Conservation (phyloP, 345 rosid species). For the Salix suchowensis region DNA sequence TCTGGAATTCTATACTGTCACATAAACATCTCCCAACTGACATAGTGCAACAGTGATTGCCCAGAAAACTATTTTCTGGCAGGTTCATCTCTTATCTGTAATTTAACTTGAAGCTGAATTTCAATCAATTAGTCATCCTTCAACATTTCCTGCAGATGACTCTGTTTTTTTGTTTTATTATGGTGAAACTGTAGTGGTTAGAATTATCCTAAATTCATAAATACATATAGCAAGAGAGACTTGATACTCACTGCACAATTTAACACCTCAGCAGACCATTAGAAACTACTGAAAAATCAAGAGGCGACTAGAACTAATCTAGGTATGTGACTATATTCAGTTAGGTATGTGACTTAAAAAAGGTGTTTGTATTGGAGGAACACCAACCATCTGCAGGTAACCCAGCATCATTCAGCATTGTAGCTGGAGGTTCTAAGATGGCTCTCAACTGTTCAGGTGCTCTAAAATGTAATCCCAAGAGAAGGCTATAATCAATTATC, state of each 20-base stretch:
- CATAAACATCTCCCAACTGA: too few species aligned
- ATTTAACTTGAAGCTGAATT: not conserved
- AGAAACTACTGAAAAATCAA: not conserved
- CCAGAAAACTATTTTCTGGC: too few species aligned
- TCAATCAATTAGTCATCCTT: not conserved
- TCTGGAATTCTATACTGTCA: too few species aligned
- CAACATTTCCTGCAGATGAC: not conserved
- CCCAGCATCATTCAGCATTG: slow-evolving; percentile 37
- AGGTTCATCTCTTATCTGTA: too few species aligned
- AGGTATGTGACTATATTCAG: not conserved
- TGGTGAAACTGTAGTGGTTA: not conserved
- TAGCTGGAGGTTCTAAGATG: slow-evolving; percentile 48
- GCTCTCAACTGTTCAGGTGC: slow-evolving; percentile 70
- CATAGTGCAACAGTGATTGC: too few species aligned
- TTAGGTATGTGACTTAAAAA: not conserved
- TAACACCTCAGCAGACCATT: not conserved
- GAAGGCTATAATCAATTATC: slow-evolving; percentile 82
- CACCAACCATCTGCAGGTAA: slow-evolving; percentile 45
- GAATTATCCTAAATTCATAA: not conserved
- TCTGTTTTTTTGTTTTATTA: not conserved
- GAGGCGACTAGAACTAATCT: not conserved
- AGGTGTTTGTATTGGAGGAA: slow-evolving; percentile 1
- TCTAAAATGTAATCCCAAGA: slow-evolving; percentile 79
- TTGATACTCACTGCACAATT: not conserved
- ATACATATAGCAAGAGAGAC: not conserved